phyloP scores from a whole-genome alignment of 139 green algal genomes.

The Micractinium sp. region DNA sequence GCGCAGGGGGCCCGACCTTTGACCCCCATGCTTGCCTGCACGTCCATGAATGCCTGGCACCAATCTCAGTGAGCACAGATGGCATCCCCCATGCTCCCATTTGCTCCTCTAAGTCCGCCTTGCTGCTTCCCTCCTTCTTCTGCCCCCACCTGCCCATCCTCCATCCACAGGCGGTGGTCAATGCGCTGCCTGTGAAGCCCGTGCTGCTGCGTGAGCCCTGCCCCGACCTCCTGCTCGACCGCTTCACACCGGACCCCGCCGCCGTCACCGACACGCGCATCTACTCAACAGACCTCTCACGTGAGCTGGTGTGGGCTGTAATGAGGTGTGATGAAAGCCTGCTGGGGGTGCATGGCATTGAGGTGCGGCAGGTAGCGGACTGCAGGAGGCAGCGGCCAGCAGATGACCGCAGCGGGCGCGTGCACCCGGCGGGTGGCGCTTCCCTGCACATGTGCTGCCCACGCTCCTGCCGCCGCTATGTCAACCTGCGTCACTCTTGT shows the following conservation, averaged over 20 bases:
- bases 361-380: no score
- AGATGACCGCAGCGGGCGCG: no score
- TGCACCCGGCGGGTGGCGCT: no score
- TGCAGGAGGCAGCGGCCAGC: background rate
- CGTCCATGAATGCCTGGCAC: no score
- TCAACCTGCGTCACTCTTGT: background rate
- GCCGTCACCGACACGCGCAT: background rate
- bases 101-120: no score
- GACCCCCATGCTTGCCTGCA: no score
- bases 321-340: no score
- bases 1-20: background rate
- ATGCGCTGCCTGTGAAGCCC: background rate
- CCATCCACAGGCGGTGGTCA: background rate
- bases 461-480: background rate
- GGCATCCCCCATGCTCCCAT: no score
- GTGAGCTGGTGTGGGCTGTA: background rate
- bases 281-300: conserved; percentile 9
- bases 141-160: background rate
- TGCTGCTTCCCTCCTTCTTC: background rate
- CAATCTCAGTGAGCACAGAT: no score
- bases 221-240: conserved; percentile 5
- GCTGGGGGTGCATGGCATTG: background rate
- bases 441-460: background rate
- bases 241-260: background rate
- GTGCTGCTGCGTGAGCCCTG: background rate